Conservation (phyloP, 2,329 filamentous ascomycete species). For the Xylaria sp. region DNA sequence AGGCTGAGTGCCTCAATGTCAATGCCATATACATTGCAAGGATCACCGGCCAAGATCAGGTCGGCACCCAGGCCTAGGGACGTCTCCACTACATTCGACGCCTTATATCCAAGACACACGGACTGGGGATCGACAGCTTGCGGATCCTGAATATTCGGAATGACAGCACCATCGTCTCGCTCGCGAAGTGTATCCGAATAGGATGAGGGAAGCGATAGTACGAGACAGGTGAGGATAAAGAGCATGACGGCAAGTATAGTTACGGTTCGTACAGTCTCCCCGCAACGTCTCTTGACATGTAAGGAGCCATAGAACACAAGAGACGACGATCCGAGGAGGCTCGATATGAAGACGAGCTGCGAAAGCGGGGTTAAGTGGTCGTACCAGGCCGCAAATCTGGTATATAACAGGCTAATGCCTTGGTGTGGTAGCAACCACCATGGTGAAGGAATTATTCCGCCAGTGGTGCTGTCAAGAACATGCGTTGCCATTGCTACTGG, state of each 20-base stretch:
- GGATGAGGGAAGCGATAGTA: slow-evolving; percentile 19
- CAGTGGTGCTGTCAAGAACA: slow-evolving; percentile 17
- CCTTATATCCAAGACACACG: slow-evolving; percentile 76
- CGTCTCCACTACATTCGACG: slow-evolving; percentile 67
- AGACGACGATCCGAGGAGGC: slow-evolving; percentile 38
- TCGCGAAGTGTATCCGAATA: slow-evolving; percentile 44
- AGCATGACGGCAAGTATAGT: slow-evolving; percentile 34
- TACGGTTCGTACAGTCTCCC: slow-evolving; percentile 18
- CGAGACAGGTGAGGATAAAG: slow-evolving; percentile 20
- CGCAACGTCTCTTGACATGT: slow-evolving; percentile 26
- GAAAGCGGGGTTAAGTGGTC: slow-evolving; percentile 37
- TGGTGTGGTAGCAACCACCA: slow-evolving; percentile 32
- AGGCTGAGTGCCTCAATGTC: slow-evolving; percentile 76
- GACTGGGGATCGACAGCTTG: slow-evolving; percentile 71
- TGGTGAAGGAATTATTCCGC: slow-evolving; percentile 25
- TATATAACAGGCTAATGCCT: slow-evolving; percentile 34
- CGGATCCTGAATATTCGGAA: slow-evolving; percentile 74
- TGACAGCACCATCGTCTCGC: slow-evolving; percentile 58
- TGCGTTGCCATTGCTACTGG: slow-evolving; percentile 9
- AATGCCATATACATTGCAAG: slow-evolving; percentile 82
- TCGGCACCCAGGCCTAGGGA: slow-evolving; percentile 72
- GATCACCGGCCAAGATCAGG: slow-evolving; percentile 73
- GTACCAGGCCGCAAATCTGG: slow-evolving; percentile 39
- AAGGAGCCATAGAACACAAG: slow-evolving; percentile 36
- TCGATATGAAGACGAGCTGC: slow-evolving; percentile 40